Evolutionary conservation across 148 eudicot species (phyloP), one percentile per base, ranked within the genome.

Genomic region (Euryodendron excelsum): DNA sequence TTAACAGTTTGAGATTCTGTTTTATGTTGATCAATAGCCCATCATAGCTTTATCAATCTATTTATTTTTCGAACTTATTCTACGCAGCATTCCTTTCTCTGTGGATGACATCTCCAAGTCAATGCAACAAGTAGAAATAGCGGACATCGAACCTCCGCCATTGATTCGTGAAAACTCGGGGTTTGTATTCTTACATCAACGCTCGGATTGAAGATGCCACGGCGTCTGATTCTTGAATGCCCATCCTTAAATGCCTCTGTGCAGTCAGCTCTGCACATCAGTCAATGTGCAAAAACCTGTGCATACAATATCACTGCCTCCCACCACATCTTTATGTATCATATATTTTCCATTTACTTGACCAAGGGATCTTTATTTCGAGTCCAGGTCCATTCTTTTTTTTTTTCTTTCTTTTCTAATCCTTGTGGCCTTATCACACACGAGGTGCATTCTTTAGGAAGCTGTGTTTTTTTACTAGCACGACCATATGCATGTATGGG

Each of bases 61-160:
- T 4, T 39, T 55, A 25, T 80, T 50, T 62, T 52, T 69, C 14
- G 11, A 14, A 28, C 20, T 34, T 20, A 67, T 41, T 13, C 13
- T 62, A 72, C 90, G 87, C 92, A 96, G 99, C 86, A 92, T 96
- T 39, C 97, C 99, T 3, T 96, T 96, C 87, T 88, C 97, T 37
- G 89, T 93, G 84, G 99, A 96, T 62, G 99, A 96, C 70, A 88
- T 96, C 37, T 91, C 99, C 76, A 92, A 94, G 82, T 86, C 99
- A 13, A 86, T 87, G 91, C 88, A 88, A 79, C 86, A 89, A 80
- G 71, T 88, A 36, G 95, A 89, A 36, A 80, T 94, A 52, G 89
- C 86, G 11, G 93, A 93, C 67, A 81, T 96, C 63, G 96, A 90
- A 36, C 95, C 99, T 73, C 99, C 99, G 28, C 91, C 89, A 25